A percentile compares a stretch with the other conserved stretches of the same genome.
Conservation (phyloP, 306 rosid species). For the Pueraria montana region DNA sequence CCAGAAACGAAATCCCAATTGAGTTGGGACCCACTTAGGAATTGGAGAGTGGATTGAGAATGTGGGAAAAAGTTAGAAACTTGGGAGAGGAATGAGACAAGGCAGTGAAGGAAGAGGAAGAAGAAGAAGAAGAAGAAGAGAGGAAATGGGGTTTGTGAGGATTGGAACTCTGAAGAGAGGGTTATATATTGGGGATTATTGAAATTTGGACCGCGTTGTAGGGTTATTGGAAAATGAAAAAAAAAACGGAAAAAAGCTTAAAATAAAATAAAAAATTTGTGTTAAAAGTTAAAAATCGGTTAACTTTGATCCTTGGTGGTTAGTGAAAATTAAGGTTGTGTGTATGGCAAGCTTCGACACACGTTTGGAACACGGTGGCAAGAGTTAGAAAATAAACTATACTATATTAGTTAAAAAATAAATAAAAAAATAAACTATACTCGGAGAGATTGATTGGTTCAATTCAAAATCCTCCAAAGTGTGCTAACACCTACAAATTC, state of each 20-base stretch:
- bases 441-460: not conserved
- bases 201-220: conserved; percentile 61
- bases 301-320: not conserved
- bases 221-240: conserved; percentile 44
- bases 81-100: not conserved
- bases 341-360: not conserved
- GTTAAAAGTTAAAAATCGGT: not conserved
- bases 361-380: conserved; percentile 49
- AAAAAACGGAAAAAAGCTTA: conserved; percentile 14
- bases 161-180: conserved; percentile 48
- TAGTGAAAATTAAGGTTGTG: conserved; percentile 37
- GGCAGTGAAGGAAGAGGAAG: not conserved
- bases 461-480: not conserved
- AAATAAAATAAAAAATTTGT: not conserved
- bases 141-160: not conserved
- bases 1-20: not conserved
- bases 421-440: not conserved
- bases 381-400: no score
- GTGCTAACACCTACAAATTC: not conserved
- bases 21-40: conserved; percentile 15
- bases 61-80: conserved; percentile 15
- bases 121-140: no score
- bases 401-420: no score
- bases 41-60: not conserved
- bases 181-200: conserved; percentile 53